These are phyloP conservation scores for Powellomyces hirtus DNA, from an alignment of 192 early-diverging fungal genomes.

Conservation along the genomic window DNA sequence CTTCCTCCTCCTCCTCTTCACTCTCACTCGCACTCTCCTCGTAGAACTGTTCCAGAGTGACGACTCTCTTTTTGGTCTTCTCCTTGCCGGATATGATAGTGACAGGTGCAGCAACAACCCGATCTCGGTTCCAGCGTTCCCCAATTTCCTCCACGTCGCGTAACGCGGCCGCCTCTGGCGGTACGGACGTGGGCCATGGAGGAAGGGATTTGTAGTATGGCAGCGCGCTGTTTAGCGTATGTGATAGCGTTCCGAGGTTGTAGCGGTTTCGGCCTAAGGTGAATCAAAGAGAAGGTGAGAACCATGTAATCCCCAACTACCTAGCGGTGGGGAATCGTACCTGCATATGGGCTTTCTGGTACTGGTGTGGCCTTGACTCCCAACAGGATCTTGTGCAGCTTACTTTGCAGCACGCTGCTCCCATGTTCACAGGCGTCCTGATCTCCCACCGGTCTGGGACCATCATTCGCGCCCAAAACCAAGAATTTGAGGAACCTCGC, in stretches of 20 bases:
- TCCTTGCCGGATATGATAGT: slow-evolving; percentile 4
- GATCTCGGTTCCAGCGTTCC: slow-evolving; percentile 37
- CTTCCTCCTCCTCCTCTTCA: slow-evolving; percentile 33
- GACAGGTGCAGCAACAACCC: slow-evolving; percentile 4
- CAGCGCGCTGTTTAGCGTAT: slow-evolving; percentile 36
- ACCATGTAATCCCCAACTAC: neutral
- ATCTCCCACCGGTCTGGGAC: slow-evolving; percentile 12
- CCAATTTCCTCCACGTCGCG: slow-evolving; percentile 35
- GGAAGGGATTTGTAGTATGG: slow-evolving; percentile 75
- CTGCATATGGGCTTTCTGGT: slow-evolving; percentile 24
- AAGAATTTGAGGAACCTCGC: slow-evolving; percentile 70
- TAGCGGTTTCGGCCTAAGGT: slow-evolving; percentile 27
- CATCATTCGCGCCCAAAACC: slow-evolving; percentile 24
- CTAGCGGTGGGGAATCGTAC: slow-evolving; percentile 4
- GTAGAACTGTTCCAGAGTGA: slow-evolving; percentile 36
- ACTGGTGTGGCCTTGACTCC: slow-evolving; percentile 26
- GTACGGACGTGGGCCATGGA: slow-evolving; percentile 65
- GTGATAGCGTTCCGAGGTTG: slow-evolving; percentile 46
- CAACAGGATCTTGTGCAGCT: slow-evolving; percentile 61
- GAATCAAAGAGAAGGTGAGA: neutral
- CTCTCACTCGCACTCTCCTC: slow-evolving; percentile 41
- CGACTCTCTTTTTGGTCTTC: slow-evolving; percentile 28
- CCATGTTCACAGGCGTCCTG: neutral
- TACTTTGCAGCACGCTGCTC: slow-evolving; percentile 34
- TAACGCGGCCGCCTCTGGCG: slow-evolving; percentile 49